A percentile compares a stretch with the other conserved stretches of the same genome.
Conservation (phyloP, 768 basidiomycete genomes). For the Guyanaporus albipodus region DNA sequence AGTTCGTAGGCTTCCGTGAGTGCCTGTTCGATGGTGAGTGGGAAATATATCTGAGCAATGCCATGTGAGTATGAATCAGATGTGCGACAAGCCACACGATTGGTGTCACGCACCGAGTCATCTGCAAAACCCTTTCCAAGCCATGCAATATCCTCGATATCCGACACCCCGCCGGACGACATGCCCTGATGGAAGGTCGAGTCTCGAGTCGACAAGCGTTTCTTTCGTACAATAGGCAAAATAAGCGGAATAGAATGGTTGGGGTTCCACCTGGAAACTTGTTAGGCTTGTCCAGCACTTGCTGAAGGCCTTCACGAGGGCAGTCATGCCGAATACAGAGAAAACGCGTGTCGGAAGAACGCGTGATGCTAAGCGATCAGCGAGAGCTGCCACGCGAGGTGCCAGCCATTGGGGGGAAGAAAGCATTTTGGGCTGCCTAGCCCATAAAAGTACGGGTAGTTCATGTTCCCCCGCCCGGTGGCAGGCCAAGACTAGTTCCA, state of each 20-base stretch:
- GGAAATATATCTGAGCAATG: conserved; percentile 41
- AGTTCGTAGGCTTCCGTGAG: conserved; percentile 44
- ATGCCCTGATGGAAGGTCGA: conserved; percentile 32
- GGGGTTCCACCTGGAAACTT: conserved; percentile 33
- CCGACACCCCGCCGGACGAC: conserved; percentile 39
- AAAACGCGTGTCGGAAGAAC: conserved; percentile 45
- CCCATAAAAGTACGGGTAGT: conserved; percentile 53
- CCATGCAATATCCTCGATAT: conserved; percentile 38
- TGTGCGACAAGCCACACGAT: background rate
- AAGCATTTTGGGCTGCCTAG: conserved; percentile 27
- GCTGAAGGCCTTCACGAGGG: conserved; percentile 41
- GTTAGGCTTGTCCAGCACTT: conserved; percentile 42
- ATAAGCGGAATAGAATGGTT: conserved; percentile 50
- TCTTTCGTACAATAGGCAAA: conserved; percentile 42
- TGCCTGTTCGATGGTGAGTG: conserved; percentile 37
- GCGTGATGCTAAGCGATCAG: conserved; percentile 34
- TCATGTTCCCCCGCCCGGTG: conserved; percentile 41
- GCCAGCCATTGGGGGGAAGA: conserved; percentile 28
- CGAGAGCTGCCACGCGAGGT: conserved; percentile 36
- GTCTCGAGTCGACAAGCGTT: conserved; percentile 31
- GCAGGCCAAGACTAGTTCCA: conserved; percentile 48
- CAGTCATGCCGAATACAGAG: conserved; percentile 45
- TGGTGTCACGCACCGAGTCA: conserved; percentile 44
- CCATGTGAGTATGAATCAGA: conserved; percentile 1
- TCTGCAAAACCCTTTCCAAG: conserved; percentile 51